phyloP scores from a whole-genome alignment of 345 rosid species.

The Linum tenue region DNA sequence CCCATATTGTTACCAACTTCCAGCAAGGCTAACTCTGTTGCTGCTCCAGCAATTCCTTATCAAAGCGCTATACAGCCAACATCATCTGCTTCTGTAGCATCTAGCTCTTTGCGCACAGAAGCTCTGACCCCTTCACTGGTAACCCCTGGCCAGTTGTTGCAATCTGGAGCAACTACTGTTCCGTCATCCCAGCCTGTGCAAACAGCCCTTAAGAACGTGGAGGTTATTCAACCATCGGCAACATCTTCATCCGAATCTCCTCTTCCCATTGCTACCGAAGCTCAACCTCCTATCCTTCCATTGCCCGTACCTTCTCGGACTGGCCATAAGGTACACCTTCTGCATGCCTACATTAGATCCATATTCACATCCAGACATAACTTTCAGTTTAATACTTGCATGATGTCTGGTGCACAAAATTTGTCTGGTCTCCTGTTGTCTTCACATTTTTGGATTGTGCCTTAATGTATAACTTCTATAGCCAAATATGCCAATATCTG shows the following conservation, averaged over 20 bases:
- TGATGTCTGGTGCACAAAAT: background rate
- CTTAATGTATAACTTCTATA: background rate
- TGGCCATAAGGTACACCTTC: conserved; percentile 35
- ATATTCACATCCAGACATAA: background rate
- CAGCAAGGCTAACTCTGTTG: conserved; percentile 34
- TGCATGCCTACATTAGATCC: background rate
- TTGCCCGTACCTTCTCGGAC: conserved; percentile 57
- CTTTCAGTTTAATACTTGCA: background rate
- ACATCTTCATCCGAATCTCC: conserved; percentile 41
- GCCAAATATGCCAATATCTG: background rate
- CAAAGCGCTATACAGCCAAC: conserved; percentile 36
- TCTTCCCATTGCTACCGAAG: conserved; percentile 34
- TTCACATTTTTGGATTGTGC: background rate
- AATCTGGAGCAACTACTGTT: conserved; percentile 38
- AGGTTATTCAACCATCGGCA: conserved; percentile 55
- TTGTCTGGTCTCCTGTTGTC: background rate
- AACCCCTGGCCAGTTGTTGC: conserved; percentile 72
- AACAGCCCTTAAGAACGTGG: conserved; percentile 53
- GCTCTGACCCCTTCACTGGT: conserved; percentile 42
- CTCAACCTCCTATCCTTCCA: conserved; percentile 79
- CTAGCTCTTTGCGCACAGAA: conserved; percentile 38
- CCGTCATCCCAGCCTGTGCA: conserved; percentile 35
- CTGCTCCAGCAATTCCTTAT: conserved; percentile 38
- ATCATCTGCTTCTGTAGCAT: conserved; percentile 34
- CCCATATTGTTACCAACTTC: conserved; percentile 31